These are phyloP conservation scores for Aureobasidium lini DNA, from an alignment of 2,329 filamentous ascomycete genomes.

Conservation along the genomic window DNA sequence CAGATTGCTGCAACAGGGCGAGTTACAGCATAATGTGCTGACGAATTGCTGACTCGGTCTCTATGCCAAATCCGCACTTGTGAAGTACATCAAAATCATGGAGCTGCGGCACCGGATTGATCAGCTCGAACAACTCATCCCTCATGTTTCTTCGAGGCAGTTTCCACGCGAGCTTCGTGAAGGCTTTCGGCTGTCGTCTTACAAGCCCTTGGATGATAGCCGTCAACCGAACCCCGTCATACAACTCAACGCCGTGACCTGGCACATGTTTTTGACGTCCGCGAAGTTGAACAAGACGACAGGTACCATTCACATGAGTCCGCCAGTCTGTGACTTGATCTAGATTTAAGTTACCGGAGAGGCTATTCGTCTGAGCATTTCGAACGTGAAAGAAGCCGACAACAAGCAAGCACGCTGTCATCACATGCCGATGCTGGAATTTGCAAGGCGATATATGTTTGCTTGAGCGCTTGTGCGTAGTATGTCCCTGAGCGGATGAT, in stretches of 20 bases:
- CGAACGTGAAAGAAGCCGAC: background rate
- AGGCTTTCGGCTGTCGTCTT: background rate
- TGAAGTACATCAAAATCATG: background rate
- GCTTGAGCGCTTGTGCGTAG: background rate
- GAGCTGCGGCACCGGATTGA: background rate
- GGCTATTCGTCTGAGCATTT: background rate
- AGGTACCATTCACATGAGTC: background rate
- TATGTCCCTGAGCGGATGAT: background rate
- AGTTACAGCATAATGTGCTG: background rate
- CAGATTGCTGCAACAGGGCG: background rate
- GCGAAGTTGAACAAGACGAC: background rate
- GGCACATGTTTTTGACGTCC: background rate
- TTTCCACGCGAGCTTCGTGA: background rate
- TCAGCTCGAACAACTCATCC: background rate
- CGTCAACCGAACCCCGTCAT: background rate
- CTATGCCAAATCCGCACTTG: accelerated
- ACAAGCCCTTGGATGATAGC: background rate
- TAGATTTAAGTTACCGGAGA: background rate
- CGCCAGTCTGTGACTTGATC: constrained; percentile 1
- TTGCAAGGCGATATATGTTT: background rate
- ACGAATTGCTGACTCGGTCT: background rate
- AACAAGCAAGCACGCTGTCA: background rate
- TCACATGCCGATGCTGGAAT: background rate
- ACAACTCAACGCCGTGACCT: background rate
- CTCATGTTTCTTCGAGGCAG: background rate